phyloP scores from a whole-genome alignment of 495 filamentous ascomycete genomes.

The Ascodesmis nigricans region DNA sequence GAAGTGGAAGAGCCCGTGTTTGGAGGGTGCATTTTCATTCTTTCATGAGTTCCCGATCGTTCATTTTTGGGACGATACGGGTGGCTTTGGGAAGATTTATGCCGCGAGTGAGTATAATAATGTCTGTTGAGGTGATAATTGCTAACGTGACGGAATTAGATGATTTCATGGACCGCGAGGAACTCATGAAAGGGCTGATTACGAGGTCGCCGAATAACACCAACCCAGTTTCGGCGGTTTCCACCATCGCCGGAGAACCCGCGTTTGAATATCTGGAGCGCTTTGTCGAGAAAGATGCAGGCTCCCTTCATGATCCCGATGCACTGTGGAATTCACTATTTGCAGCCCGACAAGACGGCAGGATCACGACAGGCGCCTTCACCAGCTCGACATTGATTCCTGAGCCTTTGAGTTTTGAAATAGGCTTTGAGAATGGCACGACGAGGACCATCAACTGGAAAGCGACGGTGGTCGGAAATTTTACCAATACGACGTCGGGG shows the following conservation, averaged over 20 bases:
- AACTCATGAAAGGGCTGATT: not conserved
- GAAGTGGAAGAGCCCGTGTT: constrained; percentile 4
- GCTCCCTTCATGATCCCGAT: constrained; percentile 3
- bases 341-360: not conserved
- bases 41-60: constrained; percentile 2
- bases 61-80: constrained; percentile 2
- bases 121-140: not conserved
- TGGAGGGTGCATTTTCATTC: constrained; percentile 6
- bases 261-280: constrained; percentile 5
- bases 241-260: constrained; percentile 3
- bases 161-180: not conserved
- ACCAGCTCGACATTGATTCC: not conserved
- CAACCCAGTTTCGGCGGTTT: constrained; percentile 4
- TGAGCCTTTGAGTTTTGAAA: constrained; percentile 1
- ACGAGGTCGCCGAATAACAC: not conserved
- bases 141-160: not conserved
- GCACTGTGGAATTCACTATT: constrained; percentile 8
- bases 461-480: not conserved
- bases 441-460: constrained; percentile 1
- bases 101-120: not conserved
- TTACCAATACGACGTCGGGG: constrained; percentile 1
- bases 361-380: not conserved
- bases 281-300: not conserved
- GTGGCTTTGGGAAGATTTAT: constrained; percentile 7
- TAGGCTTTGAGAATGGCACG: constrained; percentile 7